A percentile compares a stretch with the other conserved stretches of the same genome.
phyloP scores from a whole-genome alignment of 2,329 filamentous ascomycete species.

The Lecanicillium sp. region DNA sequence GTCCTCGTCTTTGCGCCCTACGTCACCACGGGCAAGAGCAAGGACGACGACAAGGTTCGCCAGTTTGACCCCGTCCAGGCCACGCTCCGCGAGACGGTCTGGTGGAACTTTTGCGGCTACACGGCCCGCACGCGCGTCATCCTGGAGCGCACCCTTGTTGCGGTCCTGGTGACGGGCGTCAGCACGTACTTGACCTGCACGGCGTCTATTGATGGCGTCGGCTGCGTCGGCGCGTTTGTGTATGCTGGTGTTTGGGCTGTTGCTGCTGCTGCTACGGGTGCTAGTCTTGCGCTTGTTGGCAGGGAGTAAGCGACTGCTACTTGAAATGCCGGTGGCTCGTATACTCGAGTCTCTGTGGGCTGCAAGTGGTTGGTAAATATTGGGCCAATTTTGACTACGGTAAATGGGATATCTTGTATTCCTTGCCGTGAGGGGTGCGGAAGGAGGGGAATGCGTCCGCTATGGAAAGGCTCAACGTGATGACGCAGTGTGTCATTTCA shows the following conservation, averaged over 20 bases:
- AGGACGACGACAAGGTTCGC: constrained; percentile 38
- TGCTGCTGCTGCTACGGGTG: constrained; percentile 52
- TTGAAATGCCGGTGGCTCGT: too few relatives aligned
- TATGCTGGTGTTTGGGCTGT: constrained; percentile 72
- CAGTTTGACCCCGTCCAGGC: constrained; percentile 59
- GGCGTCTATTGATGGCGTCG: constrained; percentile 62
- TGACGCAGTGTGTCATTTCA: too few relatives aligned
- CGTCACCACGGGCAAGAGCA: constrained; percentile 42
- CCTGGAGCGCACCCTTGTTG: constrained; percentile 54
- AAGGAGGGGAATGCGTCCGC: too few relatives aligned
- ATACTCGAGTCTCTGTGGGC: too few relatives aligned
- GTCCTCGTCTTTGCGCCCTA: constrained; percentile 72
- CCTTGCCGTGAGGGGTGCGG: too few relatives aligned
- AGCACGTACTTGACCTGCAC: constrained; percentile 58
- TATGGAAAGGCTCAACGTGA: too few relatives aligned
- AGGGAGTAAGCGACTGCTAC: constrained; percentile 27
- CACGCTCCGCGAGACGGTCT: constrained; percentile 60
- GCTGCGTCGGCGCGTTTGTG: constrained; percentile 58
- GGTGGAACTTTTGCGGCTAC: constrained; percentile 67
- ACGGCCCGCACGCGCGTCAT: constrained; percentile 54
- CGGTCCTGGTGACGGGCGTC: constrained; percentile 48
- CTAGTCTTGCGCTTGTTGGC: constrained; percentile 43
- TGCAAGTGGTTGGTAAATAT: too few relatives aligned
- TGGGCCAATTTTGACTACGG: too few relatives aligned
- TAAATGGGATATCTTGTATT: too few relatives aligned